A percentile compares a stretch with the other conserved stretches of the same genome.
Evolutionary conservation across 305 asterid genomes (phyloP).

Genomic region (Fraxinus baroniana): DNA sequence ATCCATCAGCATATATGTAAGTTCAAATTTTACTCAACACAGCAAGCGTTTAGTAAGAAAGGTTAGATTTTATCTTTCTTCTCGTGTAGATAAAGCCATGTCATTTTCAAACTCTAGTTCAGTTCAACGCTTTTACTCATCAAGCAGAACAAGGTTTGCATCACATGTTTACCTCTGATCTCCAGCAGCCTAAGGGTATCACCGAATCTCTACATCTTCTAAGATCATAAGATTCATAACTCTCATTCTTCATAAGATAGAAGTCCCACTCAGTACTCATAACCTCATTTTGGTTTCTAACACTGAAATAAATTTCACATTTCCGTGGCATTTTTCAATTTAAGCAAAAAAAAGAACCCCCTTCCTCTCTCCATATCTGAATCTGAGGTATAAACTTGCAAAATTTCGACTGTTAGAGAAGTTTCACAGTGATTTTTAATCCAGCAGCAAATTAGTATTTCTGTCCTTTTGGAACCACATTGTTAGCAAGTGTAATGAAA

Average conservation of each 20-base stretch:
- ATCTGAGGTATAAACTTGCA: conserved; percentile 11
- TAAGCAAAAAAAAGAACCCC: background rate
- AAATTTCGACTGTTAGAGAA: conserved; percentile 2
- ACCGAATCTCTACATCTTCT: conserved; percentile 1
- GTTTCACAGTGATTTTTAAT: background rate
- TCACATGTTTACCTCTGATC: background rate
- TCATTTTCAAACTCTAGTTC: background rate
- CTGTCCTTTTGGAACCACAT: background rate
- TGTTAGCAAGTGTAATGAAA: background rate
- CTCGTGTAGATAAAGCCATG: background rate
- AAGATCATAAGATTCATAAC: conserved; percentile 4
- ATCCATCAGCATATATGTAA: background rate
- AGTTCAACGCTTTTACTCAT: conserved; percentile 10
- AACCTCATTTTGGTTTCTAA: background rate
- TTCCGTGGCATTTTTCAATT: background rate
- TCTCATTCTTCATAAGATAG: background rate
- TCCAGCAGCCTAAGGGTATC: conserved; percentile 2
- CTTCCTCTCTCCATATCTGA: background rate
- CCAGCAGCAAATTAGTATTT: conserved; percentile 8
- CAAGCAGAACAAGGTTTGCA: background rate
- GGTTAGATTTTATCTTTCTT: background rate
- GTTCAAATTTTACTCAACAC: background rate
- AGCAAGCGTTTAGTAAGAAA: background rate
- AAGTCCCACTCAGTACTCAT: background rate
- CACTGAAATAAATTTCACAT: background rate